phyloP scores from a whole-genome alignment of 78 protist genomes.

The Planoprotostelium fungivorum region DNA sequence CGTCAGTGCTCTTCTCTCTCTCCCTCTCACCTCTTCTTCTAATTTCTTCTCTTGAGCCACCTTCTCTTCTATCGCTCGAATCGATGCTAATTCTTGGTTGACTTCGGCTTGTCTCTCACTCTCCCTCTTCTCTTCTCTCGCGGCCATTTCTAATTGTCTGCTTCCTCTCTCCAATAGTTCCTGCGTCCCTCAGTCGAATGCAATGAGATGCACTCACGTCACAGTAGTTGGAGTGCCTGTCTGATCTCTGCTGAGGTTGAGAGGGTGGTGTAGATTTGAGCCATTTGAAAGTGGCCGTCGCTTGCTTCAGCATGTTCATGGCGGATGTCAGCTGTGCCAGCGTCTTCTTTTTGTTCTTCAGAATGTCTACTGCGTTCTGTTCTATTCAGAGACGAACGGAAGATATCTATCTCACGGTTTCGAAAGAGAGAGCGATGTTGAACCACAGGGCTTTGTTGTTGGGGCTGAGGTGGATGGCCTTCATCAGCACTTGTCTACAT shows the following conservation, averaged over 20 bases:
- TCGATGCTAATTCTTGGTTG: neutral
- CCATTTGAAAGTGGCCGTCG: neutral
- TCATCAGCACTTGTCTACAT: conserved; percentile 37
- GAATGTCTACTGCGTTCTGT: neutral
- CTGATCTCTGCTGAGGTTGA: neutral
- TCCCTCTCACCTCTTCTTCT: neutral
- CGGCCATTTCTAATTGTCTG: neutral
- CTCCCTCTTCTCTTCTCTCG: neutral
- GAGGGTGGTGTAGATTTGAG: neutral
- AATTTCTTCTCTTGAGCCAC: neutral
- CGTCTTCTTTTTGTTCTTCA: neutral
- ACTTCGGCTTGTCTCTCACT: neutral
- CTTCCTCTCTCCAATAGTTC: neutral
- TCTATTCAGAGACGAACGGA: neutral
- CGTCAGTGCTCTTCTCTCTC: neutral
- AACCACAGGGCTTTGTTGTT: conserved; percentile 9
- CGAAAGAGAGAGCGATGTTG: conserved; percentile 35
- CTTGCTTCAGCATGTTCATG: neutral
- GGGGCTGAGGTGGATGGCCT: conserved; percentile 35
- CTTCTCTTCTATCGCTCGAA: neutral
- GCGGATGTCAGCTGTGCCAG: neutral
- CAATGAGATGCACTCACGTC: neutral
- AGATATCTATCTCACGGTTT: neutral
- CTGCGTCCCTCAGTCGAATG: neutral
- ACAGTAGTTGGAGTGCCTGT: neutral